Evolutionary conservation across 306 rosid species (phyloP).

Genomic region (Dalbergia cochinchinensis): DNA sequence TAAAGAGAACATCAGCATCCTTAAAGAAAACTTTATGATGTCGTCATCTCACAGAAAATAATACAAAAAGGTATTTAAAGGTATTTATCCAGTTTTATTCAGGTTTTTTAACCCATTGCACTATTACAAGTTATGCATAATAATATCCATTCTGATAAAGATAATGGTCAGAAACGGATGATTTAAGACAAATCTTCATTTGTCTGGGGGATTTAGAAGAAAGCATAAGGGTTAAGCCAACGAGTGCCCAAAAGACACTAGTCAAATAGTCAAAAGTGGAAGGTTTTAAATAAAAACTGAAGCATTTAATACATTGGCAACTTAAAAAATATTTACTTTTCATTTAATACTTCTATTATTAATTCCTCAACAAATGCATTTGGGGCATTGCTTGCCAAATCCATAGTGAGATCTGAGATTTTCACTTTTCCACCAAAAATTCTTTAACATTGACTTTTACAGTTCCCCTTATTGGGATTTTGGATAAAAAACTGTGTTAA

Average conservation of each 20-base stretch:
- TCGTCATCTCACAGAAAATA: background rate
- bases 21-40: background rate
- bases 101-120: background rate
- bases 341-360: too few species aligned
- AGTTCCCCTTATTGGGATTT: background rate
- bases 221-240: too few species aligned
- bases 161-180: background rate
- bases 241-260: too few species aligned
- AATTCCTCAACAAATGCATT: too few species aligned
- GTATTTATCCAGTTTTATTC: slow-evolving; percentile 1
- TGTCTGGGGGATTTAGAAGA: too few species aligned
- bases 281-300: too few species aligned
- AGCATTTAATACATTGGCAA: too few species aligned
- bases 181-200: too few species aligned
- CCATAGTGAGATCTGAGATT: background rate
- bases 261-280: too few species aligned
- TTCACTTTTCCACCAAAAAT: background rate
- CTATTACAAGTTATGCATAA: background rate
- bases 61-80: slow-evolving; percentile 21
- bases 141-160: background rate
- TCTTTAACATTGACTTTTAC: background rate
- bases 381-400: too few species aligned
- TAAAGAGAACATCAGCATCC: slow-evolving; percentile 13
- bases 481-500: background rate
- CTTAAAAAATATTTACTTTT: too few species aligned